Conservation (phyloP, 305 asterid genomes). For the Fraxinus latifolia region DNA sequence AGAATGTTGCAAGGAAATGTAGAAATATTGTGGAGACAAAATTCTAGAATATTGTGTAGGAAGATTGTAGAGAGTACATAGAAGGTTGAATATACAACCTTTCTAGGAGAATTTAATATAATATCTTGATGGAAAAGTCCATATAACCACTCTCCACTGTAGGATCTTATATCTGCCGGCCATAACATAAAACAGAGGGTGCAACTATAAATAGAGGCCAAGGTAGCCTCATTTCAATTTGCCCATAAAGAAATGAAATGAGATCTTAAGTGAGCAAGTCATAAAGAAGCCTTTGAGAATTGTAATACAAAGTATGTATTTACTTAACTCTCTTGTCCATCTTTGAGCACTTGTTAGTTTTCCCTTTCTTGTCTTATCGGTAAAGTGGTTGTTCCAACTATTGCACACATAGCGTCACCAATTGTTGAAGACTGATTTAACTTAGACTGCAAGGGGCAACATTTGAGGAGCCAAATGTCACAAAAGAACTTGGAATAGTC, state of each 20-base stretch:
- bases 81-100: neutral
- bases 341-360: neutral
- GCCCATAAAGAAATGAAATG: neutral
- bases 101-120: neutral
- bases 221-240: neutral
- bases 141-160: neutral
- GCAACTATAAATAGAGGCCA: neutral
- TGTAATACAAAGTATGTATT: neutral
- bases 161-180: neutral
- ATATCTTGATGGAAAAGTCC: neutral
- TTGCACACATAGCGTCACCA: neutral
- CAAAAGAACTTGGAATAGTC: neutral
- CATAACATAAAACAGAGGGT: neutral
- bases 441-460: neutral
- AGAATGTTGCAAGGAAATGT: neutral
- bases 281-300: neutral
- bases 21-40: neutral
- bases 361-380: neutral
- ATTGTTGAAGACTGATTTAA: neutral
- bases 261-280: neutral
- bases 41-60: neutral
- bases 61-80: neutral
- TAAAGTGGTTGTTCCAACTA: neutral
- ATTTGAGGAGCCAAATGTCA: neutral
- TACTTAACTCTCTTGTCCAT: neutral